phyloP scores from a whole-genome alignment of 73 alveolate species.

The Tetrahymena thermophila region DNA sequence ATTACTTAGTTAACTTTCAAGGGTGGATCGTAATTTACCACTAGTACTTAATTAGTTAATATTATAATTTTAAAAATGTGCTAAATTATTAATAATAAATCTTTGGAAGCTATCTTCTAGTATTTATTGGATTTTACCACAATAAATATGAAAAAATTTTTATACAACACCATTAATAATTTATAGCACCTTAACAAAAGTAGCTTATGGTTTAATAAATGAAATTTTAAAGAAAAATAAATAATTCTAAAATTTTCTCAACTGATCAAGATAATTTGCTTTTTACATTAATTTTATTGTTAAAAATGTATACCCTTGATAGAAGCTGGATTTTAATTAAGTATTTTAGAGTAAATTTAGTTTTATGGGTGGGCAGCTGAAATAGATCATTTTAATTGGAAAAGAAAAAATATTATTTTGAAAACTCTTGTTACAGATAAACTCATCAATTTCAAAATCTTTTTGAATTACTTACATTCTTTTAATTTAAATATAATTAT shows the following conservation, averaged over 20 bases:
- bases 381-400: background rate
- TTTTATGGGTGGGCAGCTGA: background rate
- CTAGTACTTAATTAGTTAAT: no score
- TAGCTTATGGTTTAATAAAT: no score
- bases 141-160: no score
- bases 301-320: background rate
- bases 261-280: background rate
- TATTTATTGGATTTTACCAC: no score
- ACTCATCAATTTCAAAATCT: background rate
- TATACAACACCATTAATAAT: no score
- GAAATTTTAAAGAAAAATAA: no score
- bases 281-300: background rate
- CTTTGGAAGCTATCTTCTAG: no score
- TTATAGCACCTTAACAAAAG: no score
- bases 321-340: background rate
- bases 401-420: background rate
- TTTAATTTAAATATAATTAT: background rate
- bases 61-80: no score
- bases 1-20: no score
- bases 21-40: no score
- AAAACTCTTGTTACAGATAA: background rate
- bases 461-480: background rate
- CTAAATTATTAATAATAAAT: no score
- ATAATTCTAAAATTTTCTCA: background rate
- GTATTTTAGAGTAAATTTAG: background rate